Evolutionary conservation across 352 stramenopile genomes (phyloP).

Genomic region (Globisporangium paddicum): DNA sequence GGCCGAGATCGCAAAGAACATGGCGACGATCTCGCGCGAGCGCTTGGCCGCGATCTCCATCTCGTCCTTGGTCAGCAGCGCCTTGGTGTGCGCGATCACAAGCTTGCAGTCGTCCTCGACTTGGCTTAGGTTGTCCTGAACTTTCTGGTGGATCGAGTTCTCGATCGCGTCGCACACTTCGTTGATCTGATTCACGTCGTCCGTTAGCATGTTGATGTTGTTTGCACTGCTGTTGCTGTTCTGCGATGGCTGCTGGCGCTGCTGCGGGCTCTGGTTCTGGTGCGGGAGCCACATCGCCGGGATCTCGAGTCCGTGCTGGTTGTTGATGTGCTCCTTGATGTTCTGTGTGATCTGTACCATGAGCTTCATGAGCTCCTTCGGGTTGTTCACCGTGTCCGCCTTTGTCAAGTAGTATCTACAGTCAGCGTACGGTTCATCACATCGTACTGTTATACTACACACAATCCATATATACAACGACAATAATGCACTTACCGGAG

Average conservation of each 20-base stretch:
- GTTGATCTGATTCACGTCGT: slow-evolving; percentile 49
- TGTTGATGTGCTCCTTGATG: slow-evolving; percentile 64
- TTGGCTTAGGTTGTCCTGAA: slow-evolving; percentile 59
- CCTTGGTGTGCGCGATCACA: slow-evolving; percentile 23
- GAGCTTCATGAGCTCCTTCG: slow-evolving; percentile 65
- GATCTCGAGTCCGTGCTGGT: slow-evolving; percentile 59
- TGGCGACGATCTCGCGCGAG: slow-evolving; percentile 35
- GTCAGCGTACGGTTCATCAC: too few relatives aligned
- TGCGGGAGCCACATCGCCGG: slow-evolving; percentile 45
- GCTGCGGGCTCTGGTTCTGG: slow-evolving; percentile 2
- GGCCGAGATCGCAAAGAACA: slow-evolving; percentile 35
- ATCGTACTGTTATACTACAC: too few relatives aligned
- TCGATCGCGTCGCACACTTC: slow-evolving; percentile 33
- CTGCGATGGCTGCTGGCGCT: slow-evolving; percentile 3
- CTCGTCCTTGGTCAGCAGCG: slow-evolving; percentile 33
- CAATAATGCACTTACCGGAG: slow-evolving; percentile 19
- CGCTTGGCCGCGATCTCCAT: slow-evolving; percentile 36
- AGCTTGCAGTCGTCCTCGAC: slow-evolving; percentile 39
- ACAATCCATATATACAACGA: too few relatives aligned
- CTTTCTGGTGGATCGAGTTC: slow-evolving; percentile 61
- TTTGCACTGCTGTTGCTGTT: slow-evolving; percentile 11
- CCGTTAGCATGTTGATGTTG: slow-evolving; percentile 2
- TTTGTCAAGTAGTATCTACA: slow-evolving; percentile 56
- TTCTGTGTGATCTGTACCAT: slow-evolving; percentile 67
- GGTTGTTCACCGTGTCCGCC: slow-evolving; percentile 52